phyloP scores from a whole-genome alignment of 2,329 filamentous ascomycete species.

The Paracorniculantispora psalliotae region DNA sequence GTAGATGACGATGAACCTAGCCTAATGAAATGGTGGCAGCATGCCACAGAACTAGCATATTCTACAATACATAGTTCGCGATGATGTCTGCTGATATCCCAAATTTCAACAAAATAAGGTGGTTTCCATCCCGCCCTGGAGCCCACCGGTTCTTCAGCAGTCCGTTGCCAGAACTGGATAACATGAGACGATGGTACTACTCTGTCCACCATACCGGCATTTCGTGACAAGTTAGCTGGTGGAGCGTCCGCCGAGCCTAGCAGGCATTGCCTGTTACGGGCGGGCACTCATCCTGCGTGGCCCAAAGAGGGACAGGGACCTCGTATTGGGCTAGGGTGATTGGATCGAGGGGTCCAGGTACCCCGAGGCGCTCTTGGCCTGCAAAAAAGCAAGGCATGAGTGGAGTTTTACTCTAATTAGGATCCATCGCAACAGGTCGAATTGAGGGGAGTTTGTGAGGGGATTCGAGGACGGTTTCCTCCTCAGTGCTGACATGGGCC shows the following conservation, averaged over 20 bases:
- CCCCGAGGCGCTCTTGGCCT: background rate
- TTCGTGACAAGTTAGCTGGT: background rate
- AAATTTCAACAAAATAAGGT: background rate
- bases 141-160: background rate
- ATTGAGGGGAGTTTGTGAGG: background rate
- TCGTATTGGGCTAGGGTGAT: background rate
- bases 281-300: background rate
- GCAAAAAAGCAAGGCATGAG: background rate
- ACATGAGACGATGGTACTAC: background rate
- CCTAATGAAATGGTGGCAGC: background rate
- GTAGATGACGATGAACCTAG: background rate
- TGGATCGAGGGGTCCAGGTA: background rate
- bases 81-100: too few species aligned
- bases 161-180: background rate
- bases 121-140: background rate
- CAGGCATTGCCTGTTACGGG: background rate
- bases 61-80: background rate
- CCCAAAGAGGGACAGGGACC: background rate
- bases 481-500: background rate
- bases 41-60: background rate
- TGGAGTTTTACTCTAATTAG: constrained; percentile 4
- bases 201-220: background rate
- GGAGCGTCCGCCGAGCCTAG: background rate
- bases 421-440: background rate
- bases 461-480: background rate